Evolutionary conservation across 2,329 filamentous ascomycete genomes (phyloP).

Genomic region (Sordariomycetes sp.): DNA sequence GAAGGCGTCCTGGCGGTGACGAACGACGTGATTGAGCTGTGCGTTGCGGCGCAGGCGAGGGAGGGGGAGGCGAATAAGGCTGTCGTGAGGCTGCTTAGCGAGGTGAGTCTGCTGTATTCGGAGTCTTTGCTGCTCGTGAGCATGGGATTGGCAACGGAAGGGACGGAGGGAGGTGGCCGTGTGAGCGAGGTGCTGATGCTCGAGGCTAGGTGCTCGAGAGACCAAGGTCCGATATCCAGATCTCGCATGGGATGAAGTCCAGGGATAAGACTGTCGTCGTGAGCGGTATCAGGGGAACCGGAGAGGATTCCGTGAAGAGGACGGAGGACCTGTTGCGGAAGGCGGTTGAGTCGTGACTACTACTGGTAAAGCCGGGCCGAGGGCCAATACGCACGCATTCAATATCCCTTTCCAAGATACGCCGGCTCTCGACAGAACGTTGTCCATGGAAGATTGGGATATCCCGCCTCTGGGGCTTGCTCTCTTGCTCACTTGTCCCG

Average conservation of each 20-base stretch:
- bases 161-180: neutral
- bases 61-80: conserved; percentile 60
- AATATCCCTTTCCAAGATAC: no score
- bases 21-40: conserved; percentile 45
- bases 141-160: neutral
- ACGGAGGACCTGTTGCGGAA: conserved; percentile 6
- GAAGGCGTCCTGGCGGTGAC: conserved; percentile 46
- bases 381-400: no score
- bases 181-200: neutral
- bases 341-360: neutral
- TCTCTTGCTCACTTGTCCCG: no score
- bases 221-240: conserved; percentile 49
- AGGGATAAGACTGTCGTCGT: conserved; percentile 47
- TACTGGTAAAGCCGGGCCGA: no score
- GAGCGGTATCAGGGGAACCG: conserved; percentile 18
- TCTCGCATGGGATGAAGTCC: conserved; percentile 50
- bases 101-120: no score
- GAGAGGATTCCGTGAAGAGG: conserved; percentile 13
- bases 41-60: conserved; percentile 49
- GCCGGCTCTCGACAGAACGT: no score
- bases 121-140: no score
- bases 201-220: conserved; percentile 30
- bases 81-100: conserved; percentile 47
- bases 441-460: no score
- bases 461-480: no score